Evolutionary conservation across 2,329 filamentous ascomycete species (phyloP).

Genomic region (Mariannaea sp.): DNA sequence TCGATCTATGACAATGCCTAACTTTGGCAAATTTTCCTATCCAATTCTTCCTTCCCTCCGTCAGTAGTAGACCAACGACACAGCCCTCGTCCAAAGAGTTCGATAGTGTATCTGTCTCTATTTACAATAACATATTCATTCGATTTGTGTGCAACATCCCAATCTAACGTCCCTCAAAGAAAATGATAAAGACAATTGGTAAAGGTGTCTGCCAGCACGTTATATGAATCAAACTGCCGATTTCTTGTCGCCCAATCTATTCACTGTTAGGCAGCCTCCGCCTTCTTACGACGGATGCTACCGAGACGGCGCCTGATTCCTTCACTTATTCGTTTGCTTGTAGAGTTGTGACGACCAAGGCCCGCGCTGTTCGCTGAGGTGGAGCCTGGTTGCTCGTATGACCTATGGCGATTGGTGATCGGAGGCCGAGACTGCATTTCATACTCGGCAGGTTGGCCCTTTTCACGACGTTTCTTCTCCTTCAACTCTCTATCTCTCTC

Average conservation of each 20-base stretch:
- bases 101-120: neutral
- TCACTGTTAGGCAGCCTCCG: constrained; percentile 20
- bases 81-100: neutral
- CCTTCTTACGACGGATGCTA: constrained; percentile 54
- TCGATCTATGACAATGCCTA: too few relatives aligned
- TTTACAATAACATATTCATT: neutral
- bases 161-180: neutral
- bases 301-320: constrained; percentile 60
- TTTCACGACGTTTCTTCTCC: constrained; percentile 52
- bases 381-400: constrained; percentile 45
- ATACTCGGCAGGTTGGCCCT: constrained; percentile 46
- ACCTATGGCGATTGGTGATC: constrained; percentile 49
- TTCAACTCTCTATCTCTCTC: constrained; percentile 71
- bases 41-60: neutral
- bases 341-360: constrained; percentile 47
- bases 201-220: too few relatives aligned
- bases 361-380: constrained; percentile 34
- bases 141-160: neutral
- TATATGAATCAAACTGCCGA: neutral
- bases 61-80: neutral
- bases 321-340: constrained; percentile 52
- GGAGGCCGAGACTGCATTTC: constrained; percentile 53
- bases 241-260: too few relatives aligned
- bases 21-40: neutral
- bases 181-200: too few relatives aligned